Evolutionary conservation across 371 early-diverging fungal genomes (phyloP).

Genomic region (Conidiobolus incongruus): DNA sequence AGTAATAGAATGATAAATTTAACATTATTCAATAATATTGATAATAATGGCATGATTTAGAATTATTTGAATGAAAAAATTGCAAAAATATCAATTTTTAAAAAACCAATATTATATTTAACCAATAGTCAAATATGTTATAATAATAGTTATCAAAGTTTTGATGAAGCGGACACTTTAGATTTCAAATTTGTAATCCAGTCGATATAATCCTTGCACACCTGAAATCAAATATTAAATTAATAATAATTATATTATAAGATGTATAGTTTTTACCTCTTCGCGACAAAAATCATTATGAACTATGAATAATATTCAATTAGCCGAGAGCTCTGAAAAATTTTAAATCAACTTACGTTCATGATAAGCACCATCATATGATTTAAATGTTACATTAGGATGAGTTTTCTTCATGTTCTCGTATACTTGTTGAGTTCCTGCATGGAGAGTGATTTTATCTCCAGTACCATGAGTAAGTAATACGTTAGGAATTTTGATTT

Average conservation of each 20-base stretch:
- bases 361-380: conserved; percentile 6
- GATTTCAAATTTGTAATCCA: neutral
- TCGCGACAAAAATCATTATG: conserved; percentile 3
- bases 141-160: too few relatives aligned
- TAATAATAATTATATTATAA: neutral
- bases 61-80: too few relatives aligned
- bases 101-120: too few relatives aligned
- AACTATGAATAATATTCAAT: conserved; percentile 3
- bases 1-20: too few relatives aligned
- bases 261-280: neutral
- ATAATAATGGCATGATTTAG: too few relatives aligned
- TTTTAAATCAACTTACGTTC: conserved; percentile 6
- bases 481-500: conserved; percentile 12
- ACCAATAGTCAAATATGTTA: too few relatives aligned
- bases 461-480: conserved; percentile 17
- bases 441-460: conserved; percentile 14
- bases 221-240: neutral
- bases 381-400: conserved; percentile 1
- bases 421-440: conserved; percentile 10
- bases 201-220: neutral
- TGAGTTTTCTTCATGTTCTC: conserved; percentile 3
- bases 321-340: neutral
- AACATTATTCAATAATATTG: too few relatives aligned
- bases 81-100: too few relatives aligned
- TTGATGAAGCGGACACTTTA: too few relatives aligned